phyloP scores from a whole-genome alignment of 2,329 filamentous ascomycete genomes.

The Chaetomium olivaceum region DNA sequence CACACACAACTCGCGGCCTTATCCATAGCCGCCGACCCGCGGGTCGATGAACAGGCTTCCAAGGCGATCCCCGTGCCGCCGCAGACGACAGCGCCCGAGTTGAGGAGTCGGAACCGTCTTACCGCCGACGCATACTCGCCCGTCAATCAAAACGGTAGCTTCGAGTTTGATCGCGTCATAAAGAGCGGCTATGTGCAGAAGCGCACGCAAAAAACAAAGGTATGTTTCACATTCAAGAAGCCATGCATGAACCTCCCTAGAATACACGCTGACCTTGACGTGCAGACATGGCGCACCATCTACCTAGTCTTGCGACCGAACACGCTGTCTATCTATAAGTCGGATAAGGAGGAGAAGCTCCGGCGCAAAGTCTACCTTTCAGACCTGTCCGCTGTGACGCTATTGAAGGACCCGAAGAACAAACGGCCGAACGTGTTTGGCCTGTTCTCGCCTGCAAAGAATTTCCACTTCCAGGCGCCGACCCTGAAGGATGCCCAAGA shows the following conservation, averaged over 20 bases:
- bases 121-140: conserved; percentile 71
- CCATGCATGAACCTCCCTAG: not conserved
- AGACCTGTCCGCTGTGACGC: conserved; percentile 86
- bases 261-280: conserved; percentile 9
- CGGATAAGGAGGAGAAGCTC: conserved; percentile 84
- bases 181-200: conserved; percentile 86
- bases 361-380: conserved; percentile 84
- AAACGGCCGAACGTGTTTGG: conserved; percentile 87
- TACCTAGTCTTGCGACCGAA: conserved; percentile 90
- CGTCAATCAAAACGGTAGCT: conserved; percentile 92
- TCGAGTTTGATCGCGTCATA: conserved; percentile 91
- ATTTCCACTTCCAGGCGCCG: conserved; percentile 83
- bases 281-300: conserved; percentile 82
- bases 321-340: conserved; percentile 88
- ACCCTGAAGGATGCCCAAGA: conserved; percentile 74
- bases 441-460: conserved; percentile 85
- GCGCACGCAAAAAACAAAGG: conserved; percentile 91
- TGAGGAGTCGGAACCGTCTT: conserved; percentile 47
- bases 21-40: conserved; percentile 27
- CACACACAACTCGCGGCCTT: conserved; percentile 31
- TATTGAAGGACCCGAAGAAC: conserved; percentile 85
- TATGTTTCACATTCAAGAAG: conserved; percentile 41
- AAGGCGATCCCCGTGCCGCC: conserved; percentile 34
- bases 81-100: conserved; percentile 35
- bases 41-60: conserved; percentile 24